Conservation (phyloP, 257 asterid species). For the Lantana camara region DNA sequence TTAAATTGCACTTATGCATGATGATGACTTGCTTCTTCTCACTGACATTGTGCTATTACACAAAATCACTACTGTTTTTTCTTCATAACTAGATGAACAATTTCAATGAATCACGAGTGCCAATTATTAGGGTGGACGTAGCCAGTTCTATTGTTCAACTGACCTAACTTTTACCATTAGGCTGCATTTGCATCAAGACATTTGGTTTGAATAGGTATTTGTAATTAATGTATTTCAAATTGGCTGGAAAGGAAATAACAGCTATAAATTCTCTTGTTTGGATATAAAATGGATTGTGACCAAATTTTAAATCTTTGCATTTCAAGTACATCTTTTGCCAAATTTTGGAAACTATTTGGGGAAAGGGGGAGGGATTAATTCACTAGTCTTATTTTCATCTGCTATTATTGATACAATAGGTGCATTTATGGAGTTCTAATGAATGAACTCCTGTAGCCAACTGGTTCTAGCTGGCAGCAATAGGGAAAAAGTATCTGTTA, state of each 20-base stretch:
- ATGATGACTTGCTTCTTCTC: constrained; percentile 9
- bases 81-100: not conserved
- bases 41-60: constrained; percentile 1
- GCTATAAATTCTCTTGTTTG: constrained; percentile 11
- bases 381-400: not conserved
- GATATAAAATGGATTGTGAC: constrained; percentile 2
- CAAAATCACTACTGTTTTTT: not conserved
- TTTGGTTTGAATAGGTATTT: too few species aligned
- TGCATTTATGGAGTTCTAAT: not conserved
- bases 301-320: not conserved
- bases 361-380: too few species aligned
- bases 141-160: not conserved
- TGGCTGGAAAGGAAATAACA: not conserved
- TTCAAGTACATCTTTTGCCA: too few species aligned
- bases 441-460: not conserved
- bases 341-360: too few species aligned
- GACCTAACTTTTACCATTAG: not conserved
- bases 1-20: too few species aligned
- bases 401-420: not conserved
- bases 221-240: not conserved
- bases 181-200: too few species aligned
- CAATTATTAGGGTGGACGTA: not conserved
- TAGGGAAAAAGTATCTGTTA: not conserved
- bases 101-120: not conserved
- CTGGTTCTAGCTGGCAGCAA: not conserved